These are phyloP conservation scores for Chrysanthemum lavandulifolium DNA, from an alignment of 129 eudicot species.

Conservation along the genomic window DNA sequence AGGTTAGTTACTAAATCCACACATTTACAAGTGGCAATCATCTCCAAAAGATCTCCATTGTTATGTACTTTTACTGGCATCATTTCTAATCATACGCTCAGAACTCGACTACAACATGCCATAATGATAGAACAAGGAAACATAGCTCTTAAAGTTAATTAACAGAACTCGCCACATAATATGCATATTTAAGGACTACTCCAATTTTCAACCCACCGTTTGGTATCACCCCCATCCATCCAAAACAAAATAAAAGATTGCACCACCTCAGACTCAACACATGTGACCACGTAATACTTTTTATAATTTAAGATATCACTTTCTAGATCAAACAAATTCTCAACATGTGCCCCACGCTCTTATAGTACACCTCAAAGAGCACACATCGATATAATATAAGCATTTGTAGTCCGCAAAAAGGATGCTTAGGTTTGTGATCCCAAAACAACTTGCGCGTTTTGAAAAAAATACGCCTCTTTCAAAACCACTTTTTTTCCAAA, in stretches of 20 bases:
- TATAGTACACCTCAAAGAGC: constrained; percentile 1
- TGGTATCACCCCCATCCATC: not conserved
- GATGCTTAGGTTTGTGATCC: too few relatives aligned
- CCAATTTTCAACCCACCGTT: not conserved
- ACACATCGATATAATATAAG: constrained; percentile 7
- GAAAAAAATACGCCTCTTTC: too few relatives aligned
- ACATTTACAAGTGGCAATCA: constrained; percentile 2
- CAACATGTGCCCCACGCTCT: constrained; percentile 5
- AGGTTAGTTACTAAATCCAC: not conserved
- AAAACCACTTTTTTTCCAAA: too few relatives aligned
- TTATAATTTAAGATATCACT: not conserved
- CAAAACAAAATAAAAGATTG: not conserved
- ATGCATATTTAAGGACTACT: not conserved
- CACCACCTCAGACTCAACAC: constrained; percentile 14
- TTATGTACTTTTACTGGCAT: not conserved
- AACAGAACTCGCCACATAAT: not conserved
- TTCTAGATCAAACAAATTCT: constrained; percentile 2
- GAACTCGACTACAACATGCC: not conserved
- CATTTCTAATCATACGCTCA: not conserved
- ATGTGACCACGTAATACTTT: not conserved
- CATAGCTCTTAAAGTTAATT: not conserved
- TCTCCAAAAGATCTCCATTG: not conserved
- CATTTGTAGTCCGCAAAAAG: not conserved
- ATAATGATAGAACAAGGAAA: not conserved
- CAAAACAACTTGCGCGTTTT: too few relatives aligned